phyloP scores from a whole-genome alignment of 257 asterid genomes.

The Vinca minor region DNA sequence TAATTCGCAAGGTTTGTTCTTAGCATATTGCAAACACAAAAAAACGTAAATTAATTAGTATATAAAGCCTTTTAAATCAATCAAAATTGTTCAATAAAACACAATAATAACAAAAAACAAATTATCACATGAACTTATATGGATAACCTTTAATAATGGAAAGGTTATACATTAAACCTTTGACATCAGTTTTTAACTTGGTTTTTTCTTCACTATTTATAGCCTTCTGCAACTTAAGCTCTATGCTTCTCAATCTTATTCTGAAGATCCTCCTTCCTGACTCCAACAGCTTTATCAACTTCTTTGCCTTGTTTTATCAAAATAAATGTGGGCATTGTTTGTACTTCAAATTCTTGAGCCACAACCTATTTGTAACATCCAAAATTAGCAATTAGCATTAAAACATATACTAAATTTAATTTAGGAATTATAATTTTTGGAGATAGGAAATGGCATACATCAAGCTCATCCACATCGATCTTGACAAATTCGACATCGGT shows the following conservation, averaged over 20 bases:
- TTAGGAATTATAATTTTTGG: neutral
- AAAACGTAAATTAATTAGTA: too few relatives aligned
- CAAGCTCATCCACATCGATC: slow-evolving; percentile 36
- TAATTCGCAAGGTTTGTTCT: too few relatives aligned
- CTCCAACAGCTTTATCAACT: slow-evolving; percentile 50
- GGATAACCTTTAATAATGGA: too few relatives aligned
- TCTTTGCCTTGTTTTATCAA: slow-evolving; percentile 51
- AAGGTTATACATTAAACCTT: too few relatives aligned
- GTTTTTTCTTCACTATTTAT: too few relatives aligned
- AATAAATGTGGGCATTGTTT: slow-evolving; percentile 59
- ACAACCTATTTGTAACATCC: slow-evolving; percentile 39
- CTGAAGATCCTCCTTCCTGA: slow-evolving; percentile 46
- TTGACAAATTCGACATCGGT: slow-evolving; percentile 31
- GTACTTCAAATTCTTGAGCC: slow-evolving; percentile 51
- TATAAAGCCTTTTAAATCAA: too few relatives aligned
- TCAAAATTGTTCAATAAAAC: too few relatives aligned
- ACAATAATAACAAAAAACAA: too few relatives aligned
- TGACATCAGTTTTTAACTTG: too few relatives aligned
- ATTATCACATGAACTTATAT: too few relatives aligned
- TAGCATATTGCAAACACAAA: too few relatives aligned
- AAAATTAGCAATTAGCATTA: neutral
- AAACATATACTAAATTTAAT: neutral
- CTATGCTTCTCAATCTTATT: slow-evolving; percentile 49
- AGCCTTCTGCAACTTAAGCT: too few relatives aligned
- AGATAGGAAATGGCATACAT: slow-evolving; percentile 12